These are phyloP conservation scores for Thinopyrum elongatum DNA, from an alignment of 176 grass and related monocot species.

Conservation along the genomic window DNA sequence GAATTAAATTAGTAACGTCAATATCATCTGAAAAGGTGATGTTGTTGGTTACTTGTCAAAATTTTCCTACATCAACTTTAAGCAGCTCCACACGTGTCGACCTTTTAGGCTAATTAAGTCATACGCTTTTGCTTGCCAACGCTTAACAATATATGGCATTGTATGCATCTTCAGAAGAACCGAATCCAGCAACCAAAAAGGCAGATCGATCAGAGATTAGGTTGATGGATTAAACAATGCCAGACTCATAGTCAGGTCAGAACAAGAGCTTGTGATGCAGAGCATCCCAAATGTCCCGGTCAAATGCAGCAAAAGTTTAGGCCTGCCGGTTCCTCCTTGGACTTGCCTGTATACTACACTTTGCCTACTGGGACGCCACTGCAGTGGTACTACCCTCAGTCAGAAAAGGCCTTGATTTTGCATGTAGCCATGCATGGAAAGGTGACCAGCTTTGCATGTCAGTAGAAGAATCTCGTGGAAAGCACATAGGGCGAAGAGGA, in stretches of 20 bases:
- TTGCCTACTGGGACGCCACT: background rate
- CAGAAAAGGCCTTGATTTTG: slow-evolving; percentile 4
- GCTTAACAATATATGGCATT: slow-evolving; percentile 14
- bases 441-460: slow-evolving; percentile 9
- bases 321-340: slow-evolving; percentile 45
- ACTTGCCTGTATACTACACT: slow-evolving; percentile 20
- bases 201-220: slow-evolving; percentile 32
- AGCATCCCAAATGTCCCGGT: slow-evolving; percentile 34
- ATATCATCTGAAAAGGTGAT: slow-evolving; percentile 38
- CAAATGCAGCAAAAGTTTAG: slow-evolving; percentile 34
- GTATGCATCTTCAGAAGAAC: slow-evolving; percentile 21
- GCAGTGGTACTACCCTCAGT: too few relatives aligned
- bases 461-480: slow-evolving; percentile 63
- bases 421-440: slow-evolving; percentile 37
- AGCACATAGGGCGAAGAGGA: slow-evolving; percentile 47
- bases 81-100: slow-evolving; percentile 31
- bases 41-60: slow-evolving; percentile 49
- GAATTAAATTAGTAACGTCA: slow-evolving; percentile 39
- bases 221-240: slow-evolving; percentile 28
- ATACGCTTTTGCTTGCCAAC: background rate
- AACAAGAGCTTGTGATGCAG: slow-evolving; percentile 37
- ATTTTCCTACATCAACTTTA: slow-evolving; percentile 17
- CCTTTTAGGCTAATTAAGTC: background rate
- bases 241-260: slow-evolving; percentile 15
- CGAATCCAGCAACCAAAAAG: slow-evolving; percentile 21